phyloP scores from a whole-genome alignment of 2,329 filamentous ascomycete genomes.

The Ciborinia camelliae region DNA sequence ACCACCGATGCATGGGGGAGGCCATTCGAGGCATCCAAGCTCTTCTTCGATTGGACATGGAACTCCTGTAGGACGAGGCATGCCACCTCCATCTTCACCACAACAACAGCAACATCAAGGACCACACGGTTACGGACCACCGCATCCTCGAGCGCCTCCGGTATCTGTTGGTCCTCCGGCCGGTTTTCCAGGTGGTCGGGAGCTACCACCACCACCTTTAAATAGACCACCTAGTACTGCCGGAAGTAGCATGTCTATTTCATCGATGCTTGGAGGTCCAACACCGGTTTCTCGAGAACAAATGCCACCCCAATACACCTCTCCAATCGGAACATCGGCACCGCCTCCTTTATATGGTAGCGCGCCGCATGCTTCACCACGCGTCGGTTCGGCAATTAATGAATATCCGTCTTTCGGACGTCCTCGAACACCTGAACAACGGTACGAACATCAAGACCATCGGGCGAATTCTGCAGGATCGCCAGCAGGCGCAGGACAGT shows the following conservation, averaged over 20 bases:
- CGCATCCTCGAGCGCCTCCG: slow-evolving; percentile 43
- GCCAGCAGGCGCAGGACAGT: slow-evolving; percentile 44
- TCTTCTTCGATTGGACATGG: slow-evolving; percentile 37
- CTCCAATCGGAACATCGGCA: slow-evolving; percentile 40
- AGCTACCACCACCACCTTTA: slow-evolving; percentile 50
- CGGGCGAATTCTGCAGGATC: slow-evolving; percentile 39
- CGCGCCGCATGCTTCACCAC: slow-evolving; percentile 40
- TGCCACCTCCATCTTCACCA: slow-evolving; percentile 51
- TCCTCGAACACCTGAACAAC: slow-evolving; percentile 71
- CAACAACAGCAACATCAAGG: slow-evolving; percentile 41
- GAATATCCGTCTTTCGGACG: slow-evolving; percentile 63
- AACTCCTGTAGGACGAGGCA: slow-evolving; percentile 37
- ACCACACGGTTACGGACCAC: slow-evolving; percentile 36
- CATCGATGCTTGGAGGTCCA: slow-evolving; percentile 63
- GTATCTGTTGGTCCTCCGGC: slow-evolving; percentile 41
- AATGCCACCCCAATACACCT: slow-evolving; percentile 46
- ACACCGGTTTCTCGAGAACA: slow-evolving; percentile 46
- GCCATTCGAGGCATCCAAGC: slow-evolving; percentile 37
- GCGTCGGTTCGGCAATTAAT: slow-evolving; percentile 43
- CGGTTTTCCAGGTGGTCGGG: slow-evolving; percentile 49
- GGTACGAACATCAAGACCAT: slow-evolving; percentile 47
- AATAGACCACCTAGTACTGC: slow-evolving; percentile 46
- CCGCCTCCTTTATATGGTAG: slow-evolving; percentile 41
- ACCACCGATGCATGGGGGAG: slow-evolving; percentile 30
- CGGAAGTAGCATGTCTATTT: slow-evolving; percentile 69